Conservation (phyloP, 805 yeast genomes). For the Hanseniaspora guilliermondii region DNA sequence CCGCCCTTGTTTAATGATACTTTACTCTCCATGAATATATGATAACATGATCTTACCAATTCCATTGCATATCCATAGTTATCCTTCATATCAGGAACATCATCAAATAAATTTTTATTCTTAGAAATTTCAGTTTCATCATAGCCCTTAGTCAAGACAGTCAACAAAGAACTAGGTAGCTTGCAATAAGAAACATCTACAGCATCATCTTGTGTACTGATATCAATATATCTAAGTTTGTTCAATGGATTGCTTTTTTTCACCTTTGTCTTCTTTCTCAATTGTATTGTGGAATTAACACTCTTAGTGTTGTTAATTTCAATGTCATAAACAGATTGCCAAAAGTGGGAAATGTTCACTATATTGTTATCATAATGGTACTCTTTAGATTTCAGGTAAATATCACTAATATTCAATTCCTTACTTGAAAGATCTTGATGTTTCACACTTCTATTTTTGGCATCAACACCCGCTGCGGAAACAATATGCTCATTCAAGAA, state of each 20-base stretch:
- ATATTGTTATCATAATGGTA: not conserved
- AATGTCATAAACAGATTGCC: not conserved
- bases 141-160: conserved; percentile 75
- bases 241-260: conserved; percentile 45
- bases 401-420: not conserved
- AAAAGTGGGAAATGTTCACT: not conserved
- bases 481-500: too few relatives aligned
- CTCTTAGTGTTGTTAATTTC: not conserved
- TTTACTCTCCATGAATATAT: conserved; percentile 57
- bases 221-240: not conserved
- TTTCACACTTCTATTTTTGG: too few relatives aligned
- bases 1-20: conserved; percentile 24
- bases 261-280: conserved; percentile 33
- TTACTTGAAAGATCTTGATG: too few relatives aligned
- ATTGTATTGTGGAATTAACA: conserved; percentile 17
- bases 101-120: conserved; percentile 42
- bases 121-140: conserved; percentile 31
- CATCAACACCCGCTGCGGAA: too few relatives aligned
- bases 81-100: conserved; percentile 47
- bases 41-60: conserved; percentile 67
- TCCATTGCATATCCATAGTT: conserved; percentile 65
- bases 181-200: conserved; percentile 93
- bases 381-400: not conserved
- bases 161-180: conserved; percentile 74
- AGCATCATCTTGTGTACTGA: conserved; percentile 30